Percentiles rank a stretch among this genome's conserved stretches.
Evolutionary conservation across 78 protist species (phyloP).

Genomic region (Cyanophora paradoxa): DNA sequence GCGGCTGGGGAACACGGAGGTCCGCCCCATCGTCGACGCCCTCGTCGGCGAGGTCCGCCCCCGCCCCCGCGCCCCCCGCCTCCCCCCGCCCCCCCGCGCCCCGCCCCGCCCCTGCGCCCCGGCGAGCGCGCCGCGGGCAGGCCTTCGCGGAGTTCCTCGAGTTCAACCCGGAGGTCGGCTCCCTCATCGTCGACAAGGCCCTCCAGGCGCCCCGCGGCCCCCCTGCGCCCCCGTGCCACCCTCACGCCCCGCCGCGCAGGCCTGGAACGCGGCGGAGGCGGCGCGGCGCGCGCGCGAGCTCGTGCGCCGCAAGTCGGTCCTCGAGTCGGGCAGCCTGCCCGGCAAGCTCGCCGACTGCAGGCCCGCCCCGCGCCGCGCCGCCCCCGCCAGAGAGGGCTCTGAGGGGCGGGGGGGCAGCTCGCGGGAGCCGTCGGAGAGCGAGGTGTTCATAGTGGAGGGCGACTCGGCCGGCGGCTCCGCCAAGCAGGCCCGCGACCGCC

Average conservation of each 20-base stretch:
- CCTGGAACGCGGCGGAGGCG: too few relatives aligned
- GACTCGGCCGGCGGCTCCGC: slow-evolving; percentile 15
- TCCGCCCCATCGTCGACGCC: neutral
- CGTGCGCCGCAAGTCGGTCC: neutral
- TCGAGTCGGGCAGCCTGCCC: neutral
- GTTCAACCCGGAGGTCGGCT: neutral
- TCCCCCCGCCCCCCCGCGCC: too few relatives aligned
- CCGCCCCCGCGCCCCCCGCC: too few relatives aligned
- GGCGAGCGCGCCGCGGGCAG: too few relatives aligned
- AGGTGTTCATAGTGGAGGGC: slow-evolving; percentile 11
- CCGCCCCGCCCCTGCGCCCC: too few relatives aligned
- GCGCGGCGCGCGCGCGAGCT: slow-evolving; percentile 22
- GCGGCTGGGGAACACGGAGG: neutral
- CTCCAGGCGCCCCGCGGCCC: neutral
- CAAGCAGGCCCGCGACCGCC: slow-evolving; percentile 10
- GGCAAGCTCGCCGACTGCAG: slow-evolving; percentile 13
- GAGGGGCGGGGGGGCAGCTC: too few relatives aligned
- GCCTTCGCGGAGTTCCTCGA: too few relatives aligned
- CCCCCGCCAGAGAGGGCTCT: too few relatives aligned
- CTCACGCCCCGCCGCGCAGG: too few relatives aligned
- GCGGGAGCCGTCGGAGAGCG: neutral
- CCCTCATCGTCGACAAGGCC: neutral
- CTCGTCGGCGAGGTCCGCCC: neutral
- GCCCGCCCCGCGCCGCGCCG: too few relatives aligned
- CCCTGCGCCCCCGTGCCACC: too few relatives aligned